These are phyloP conservation scores for Komagataella ulmi DNA, from an alignment of 805 yeast genomes.

Conservation along the genomic window DNA sequence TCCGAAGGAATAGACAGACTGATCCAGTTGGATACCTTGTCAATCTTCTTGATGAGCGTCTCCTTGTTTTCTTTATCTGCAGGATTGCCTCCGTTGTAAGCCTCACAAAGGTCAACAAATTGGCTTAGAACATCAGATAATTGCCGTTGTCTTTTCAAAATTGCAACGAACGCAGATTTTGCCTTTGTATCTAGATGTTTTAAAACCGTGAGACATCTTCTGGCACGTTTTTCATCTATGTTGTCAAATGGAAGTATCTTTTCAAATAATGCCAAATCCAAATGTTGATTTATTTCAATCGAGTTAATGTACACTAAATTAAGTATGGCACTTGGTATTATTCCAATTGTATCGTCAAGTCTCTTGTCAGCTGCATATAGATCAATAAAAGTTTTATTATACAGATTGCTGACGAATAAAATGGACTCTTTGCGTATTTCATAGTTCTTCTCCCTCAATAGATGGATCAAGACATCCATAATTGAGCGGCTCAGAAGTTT, in stretches of 20 bases:
- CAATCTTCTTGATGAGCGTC: constrained; percentile 21
- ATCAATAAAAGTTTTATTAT: constrained; percentile 28
- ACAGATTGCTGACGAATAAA: constrained; percentile 38
- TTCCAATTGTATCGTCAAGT: constrained; percentile 20
- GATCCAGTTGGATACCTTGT: constrained; percentile 51
- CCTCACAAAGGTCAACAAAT: constrained; percentile 35
- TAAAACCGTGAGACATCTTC: constrained; percentile 37
- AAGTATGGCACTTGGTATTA: constrained; percentile 55
- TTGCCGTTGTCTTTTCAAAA: constrained; percentile 56
- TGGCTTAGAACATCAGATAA: constrained; percentile 28
- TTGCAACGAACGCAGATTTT: constrained; percentile 51
- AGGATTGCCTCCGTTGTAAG: constrained; percentile 19
- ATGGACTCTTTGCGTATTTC: constrained; percentile 54
- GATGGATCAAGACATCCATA: constrained; percentile 40
- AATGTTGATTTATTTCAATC: constrained; percentile 44
- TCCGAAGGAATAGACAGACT: constrained; percentile 41
- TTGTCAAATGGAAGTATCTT: constrained; percentile 42
- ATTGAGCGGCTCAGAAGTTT: constrained; percentile 33
- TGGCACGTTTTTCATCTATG: constrained; percentile 31
- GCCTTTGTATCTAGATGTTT: constrained; percentile 41
- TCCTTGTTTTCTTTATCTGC: constrained; percentile 9
- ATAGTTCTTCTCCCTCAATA: constrained; percentile 58
- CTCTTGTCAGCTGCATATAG: constrained; percentile 12
- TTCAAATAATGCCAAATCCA: constrained; percentile 51
- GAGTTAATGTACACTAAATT: constrained; percentile 67